A percentile compares a stretch with the other conserved stretches of the same genome.
Conservation (phyloP, 768 basidiomycete genomes). For the Cyclocybe cylindracea region DNA sequence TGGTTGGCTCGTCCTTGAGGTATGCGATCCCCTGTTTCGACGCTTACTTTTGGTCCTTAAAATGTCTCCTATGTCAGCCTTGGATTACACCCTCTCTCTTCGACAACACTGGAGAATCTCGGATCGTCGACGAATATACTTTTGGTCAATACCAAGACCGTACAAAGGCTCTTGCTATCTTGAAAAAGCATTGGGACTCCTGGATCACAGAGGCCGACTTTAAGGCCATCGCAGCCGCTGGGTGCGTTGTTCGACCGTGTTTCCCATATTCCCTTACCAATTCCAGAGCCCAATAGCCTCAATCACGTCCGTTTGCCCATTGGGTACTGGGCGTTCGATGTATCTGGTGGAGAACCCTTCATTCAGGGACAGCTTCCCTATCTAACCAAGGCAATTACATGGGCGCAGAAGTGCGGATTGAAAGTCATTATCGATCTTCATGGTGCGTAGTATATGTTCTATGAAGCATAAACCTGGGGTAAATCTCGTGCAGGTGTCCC, state of each 20-base stretch:
- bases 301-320: slow-evolving; percentile 85
- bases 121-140: slow-evolving; percentile 79
- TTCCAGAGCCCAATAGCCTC: slow-evolving; percentile 40
- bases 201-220: slow-evolving; percentile 87
- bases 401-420: slow-evolving; percentile 68
- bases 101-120: slow-evolving; percentile 55
- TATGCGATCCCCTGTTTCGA: slow-evolving; percentile 15
- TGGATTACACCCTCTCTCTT: slow-evolving; percentile 80
- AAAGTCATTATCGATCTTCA: slow-evolving; percentile 83
- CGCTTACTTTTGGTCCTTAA: slow-evolving; percentile 5
- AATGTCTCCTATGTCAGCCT: slow-evolving; percentile 37
- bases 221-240: slow-evolving; percentile 67
- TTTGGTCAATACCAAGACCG: slow-evolving; percentile 62
- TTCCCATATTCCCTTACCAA: not conserved
- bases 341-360: slow-evolving; percentile 73
- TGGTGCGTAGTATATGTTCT: slow-evolving; percentile 28
- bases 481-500: slow-evolving; percentile 51
- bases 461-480: slow-evolving; percentile 1
- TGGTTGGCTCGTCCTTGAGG: slow-evolving; percentile 50
- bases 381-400: slow-evolving; percentile 60
- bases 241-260: slow-evolving; percentile 40
- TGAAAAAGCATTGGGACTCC: slow-evolving; percentile 72
- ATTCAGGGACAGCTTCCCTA: slow-evolving; percentile 75
- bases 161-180: slow-evolving; percentile 40
- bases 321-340: slow-evolving; percentile 88